These are phyloP conservation scores for Pythium aquatile DNA, from an alignment of 352 stramenopile genomes.

Conservation along the genomic window DNA sequence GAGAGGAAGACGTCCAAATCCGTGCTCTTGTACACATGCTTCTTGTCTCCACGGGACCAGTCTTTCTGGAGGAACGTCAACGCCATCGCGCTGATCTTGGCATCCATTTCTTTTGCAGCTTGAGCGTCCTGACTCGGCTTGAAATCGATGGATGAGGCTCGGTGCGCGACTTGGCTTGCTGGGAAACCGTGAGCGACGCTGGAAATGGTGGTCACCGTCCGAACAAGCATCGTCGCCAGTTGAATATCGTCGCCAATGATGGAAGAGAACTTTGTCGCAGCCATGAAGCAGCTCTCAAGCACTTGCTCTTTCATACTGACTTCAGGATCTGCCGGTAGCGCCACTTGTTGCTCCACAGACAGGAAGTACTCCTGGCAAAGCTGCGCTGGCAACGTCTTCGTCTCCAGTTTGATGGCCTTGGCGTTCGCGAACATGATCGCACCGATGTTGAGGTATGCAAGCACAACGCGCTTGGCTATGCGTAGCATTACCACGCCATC, in stretches of 20 bases:
- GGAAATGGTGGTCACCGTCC: constrained; percentile 7
- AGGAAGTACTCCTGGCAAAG: constrained; percentile 27
- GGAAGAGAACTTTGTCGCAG: constrained; percentile 15
- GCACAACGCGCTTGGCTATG: constrained; percentile 9
- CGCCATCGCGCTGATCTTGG: constrained; percentile 38
- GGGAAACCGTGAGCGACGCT: constrained; percentile 14
- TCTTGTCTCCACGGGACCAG: constrained; percentile 43
- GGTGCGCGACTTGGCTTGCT: constrained; percentile 8
- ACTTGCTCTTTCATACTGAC: constrained; percentile 9
- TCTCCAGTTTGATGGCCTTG: not conserved
- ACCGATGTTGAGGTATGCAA: constrained; percentile 19
- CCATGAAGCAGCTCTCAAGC: constrained; percentile 24
- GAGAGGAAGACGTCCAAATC: constrained; percentile 41
- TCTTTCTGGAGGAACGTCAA: constrained; percentile 39
- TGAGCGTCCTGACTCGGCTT: constrained; percentile 6
- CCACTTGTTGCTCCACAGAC: constrained; percentile 12
- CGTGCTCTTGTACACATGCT: constrained; percentile 37
- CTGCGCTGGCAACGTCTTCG: not conserved
- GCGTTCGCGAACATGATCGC: constrained; percentile 10
- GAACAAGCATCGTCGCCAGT: constrained; percentile 13
- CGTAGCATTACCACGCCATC: not conserved
- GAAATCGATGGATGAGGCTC: constrained; percentile 9
- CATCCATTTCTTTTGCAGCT: constrained; percentile 26
- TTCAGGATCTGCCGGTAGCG: not conserved
- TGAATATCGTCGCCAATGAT: constrained; percentile 16